Conservation (phyloP, 768 basidiomycete species). For the Tylopilus vinaceipallidus region DNA sequence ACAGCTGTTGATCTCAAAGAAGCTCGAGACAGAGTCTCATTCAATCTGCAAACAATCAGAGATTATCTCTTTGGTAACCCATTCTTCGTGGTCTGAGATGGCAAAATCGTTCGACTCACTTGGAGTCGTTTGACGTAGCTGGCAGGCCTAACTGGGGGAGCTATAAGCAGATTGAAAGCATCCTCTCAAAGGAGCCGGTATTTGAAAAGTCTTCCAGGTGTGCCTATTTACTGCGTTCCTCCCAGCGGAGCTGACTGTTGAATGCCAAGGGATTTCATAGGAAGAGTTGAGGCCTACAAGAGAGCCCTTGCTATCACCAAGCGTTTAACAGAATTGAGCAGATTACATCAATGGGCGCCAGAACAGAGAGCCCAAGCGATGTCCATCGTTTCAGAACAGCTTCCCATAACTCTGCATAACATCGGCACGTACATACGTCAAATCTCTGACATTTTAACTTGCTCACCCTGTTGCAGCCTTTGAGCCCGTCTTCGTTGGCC, state of each 20-base stretch:
- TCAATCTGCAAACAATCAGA: constrained; percentile 42
- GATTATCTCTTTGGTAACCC: constrained; percentile 53
- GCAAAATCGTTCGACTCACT: not conserved
- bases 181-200: constrained; percentile 52
- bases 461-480: constrained; percentile 40
- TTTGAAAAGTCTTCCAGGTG: constrained; percentile 62
- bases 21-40: constrained; percentile 44
- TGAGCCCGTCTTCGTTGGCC: constrained; percentile 62
- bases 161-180: constrained; percentile 40
- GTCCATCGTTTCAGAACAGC: constrained; percentile 47
- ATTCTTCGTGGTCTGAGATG: not conserved
- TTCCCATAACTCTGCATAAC: constrained; percentile 46
- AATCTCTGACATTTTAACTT: constrained; percentile 26
- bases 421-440: constrained; percentile 30
- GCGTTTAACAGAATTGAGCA: constrained; percentile 57
- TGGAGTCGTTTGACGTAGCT: constrained; percentile 35
- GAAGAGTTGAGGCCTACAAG: constrained; percentile 55
- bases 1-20: constrained; percentile 51
- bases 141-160: constrained; percentile 50
- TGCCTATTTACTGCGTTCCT: not conserved
- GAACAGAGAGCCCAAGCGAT: constrained; percentile 48
- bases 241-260: not conserved
- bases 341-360: constrained; percentile 50
- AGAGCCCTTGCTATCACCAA: constrained; percentile 54
- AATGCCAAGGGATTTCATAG: constrained; percentile 49